Evolutionary conservation across 177 flowering plant genomes (phyloP), one percentile per base, ranked within the genome.

Genomic region (Vitis hybrid): DNA sequence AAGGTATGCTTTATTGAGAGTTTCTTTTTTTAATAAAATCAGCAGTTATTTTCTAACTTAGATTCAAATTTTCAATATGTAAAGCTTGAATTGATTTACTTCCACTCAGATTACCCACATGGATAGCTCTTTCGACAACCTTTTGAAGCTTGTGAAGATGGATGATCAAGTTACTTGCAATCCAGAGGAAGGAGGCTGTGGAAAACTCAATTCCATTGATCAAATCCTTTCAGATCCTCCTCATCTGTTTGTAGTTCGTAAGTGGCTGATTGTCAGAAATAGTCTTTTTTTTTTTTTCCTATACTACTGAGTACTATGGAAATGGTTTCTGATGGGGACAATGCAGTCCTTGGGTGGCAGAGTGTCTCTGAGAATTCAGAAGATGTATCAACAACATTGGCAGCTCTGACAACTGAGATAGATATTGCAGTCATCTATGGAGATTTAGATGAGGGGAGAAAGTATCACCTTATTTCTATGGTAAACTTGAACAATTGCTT

Each of bases 131-230:
- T 67, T 67, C 53, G 52, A 33, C 16, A 21, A 67, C 31, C 51
- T 67, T 6, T 45, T 67, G 15, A 56, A 55, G 57, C 62, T 67
- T 56, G 70, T 67, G 12, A 61, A 33, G 22, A 67, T 33, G 62
- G 56, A 56, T 29, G 51, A 29, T 51, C 60, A 67, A 31, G 10
- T 56, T 7, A 29, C 70, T n/a, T 67, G 70, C 55, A 56, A 56
- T 18, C 51, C 51, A 56, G 62, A 67, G 14, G 22, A 56, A 31
- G 70, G 70, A 10, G 70, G 70, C 70, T 67, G 70, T 67, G 70
- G 51, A 51, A 67, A 67, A 6, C 61, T 56, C 33, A 67, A 67
- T 22, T 18, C 26, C 8, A 39, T 67, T 11, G 51, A 67, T 18
- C 52, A 31, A 33, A n/a, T 67, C 18, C n/a, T 67, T 8, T 55